A percentile compares a stretch with the other conserved stretches of the same genome.
These are phyloP conservation scores for Cyathus olla DNA, from an alignment of 1,284 basidiomycete species.

Conservation along the genomic window DNA sequence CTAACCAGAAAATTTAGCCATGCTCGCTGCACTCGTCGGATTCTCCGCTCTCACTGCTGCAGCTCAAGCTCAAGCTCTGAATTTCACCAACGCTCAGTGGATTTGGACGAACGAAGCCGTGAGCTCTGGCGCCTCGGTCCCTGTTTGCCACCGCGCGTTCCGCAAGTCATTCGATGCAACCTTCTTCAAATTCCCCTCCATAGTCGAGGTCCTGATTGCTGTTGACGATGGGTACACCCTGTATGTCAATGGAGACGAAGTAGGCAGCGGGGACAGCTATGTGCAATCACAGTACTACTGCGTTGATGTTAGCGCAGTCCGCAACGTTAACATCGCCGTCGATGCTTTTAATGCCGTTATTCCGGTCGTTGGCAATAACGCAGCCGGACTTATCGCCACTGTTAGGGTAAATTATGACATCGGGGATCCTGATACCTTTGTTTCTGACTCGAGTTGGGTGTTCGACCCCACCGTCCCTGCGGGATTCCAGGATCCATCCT, in stretches of 20 bases:
- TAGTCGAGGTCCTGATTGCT: conserved; percentile 30
- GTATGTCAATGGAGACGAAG: conserved; percentile 37
- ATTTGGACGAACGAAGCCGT: conserved; percentile 14
- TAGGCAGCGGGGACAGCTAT: conserved; percentile 11
- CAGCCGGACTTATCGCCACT: conserved; percentile 31
- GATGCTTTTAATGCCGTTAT: conserved; percentile 17
- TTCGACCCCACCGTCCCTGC: conserved; percentile 20
- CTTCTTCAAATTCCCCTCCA: conserved; percentile 22
- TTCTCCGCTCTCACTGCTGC: too few relatives aligned
- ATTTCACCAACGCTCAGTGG: conserved; percentile 17
- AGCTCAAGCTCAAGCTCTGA: background rate
- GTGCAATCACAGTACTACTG: conserved; percentile 27
- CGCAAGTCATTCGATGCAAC: conserved; percentile 29
- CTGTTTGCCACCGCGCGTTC: conserved; percentile 22
- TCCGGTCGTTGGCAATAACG: conserved; percentile 6
- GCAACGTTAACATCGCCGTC: conserved; percentile 36
- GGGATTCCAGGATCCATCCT: conserved; percentile 30
- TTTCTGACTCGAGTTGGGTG: conserved; percentile 36
- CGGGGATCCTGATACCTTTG: conserved; percentile 30
- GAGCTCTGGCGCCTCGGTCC: conserved; percentile 2
- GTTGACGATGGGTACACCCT: conserved; percentile 35
- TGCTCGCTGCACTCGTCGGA: too few relatives aligned
- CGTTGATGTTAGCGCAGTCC: conserved; percentile 24
- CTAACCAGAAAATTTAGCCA: too few relatives aligned
- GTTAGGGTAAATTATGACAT: conserved; percentile 36